A percentile compares a stretch with the other conserved stretches of the same genome.
Evolutionary conservation across 257 asterid species (phyloP).

Genomic region (Euphrasia confusa): DNA sequence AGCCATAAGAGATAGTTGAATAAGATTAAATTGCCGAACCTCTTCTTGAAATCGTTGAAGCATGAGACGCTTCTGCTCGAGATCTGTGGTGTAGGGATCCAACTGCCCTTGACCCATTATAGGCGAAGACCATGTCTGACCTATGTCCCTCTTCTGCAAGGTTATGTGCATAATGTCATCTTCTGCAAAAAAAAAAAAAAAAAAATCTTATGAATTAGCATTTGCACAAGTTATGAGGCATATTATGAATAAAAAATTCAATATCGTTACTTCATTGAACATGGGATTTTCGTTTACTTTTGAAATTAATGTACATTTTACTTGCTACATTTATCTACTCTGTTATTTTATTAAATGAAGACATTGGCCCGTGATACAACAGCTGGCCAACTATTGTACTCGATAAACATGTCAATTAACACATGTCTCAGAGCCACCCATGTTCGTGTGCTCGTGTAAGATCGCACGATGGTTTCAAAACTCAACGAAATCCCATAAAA

Average conservation of each 20-base stretch:
- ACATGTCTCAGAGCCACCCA: background rate
- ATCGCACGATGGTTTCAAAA: background rate
- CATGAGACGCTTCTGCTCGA: conserved; percentile 95
- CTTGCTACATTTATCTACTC: too few species aligned
- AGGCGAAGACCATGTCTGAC: conserved; percentile 95
- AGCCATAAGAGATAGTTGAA: conserved; percentile 11
- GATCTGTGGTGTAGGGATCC: conserved; percentile 77
- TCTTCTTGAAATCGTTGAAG: conserved; percentile 97
- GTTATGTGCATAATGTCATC: conserved; percentile 87
- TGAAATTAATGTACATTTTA: too few species aligned
- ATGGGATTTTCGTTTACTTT: too few species aligned
- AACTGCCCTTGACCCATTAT: conserved; percentile 77
- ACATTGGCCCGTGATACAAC: too few species aligned
- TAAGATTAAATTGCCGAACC: conserved; percentile 41
- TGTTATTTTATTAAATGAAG: too few species aligned
- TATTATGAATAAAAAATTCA: background rate
- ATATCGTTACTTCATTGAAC: too few species aligned
- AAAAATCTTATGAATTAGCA: conserved; percentile 12
- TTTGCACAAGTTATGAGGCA: background rate
- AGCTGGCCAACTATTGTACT: background rate
- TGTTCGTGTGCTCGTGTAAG: background rate
- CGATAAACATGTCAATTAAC: conserved; percentile 7
- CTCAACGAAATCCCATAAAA: background rate
- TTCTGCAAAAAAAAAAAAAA: conserved; percentile 44
- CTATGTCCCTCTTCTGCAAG: conserved; percentile 92